Evolutionary conservation across 495 filamentous ascomycete genomes (phyloP).

Genomic region (Daldinia caldariorum): DNA sequence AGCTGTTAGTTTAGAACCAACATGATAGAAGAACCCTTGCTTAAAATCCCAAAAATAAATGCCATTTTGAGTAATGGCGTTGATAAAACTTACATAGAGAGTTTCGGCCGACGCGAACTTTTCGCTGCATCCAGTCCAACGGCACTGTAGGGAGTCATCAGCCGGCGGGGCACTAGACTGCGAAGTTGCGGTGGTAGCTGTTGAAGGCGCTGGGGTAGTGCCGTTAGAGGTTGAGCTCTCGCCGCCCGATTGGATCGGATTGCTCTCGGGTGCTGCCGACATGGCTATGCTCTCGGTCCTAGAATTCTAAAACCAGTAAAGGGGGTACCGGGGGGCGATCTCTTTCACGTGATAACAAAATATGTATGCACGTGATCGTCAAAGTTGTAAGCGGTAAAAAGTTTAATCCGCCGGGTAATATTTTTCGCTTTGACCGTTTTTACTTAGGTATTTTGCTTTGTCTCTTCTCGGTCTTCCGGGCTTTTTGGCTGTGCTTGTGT

Average conservation of each 20-base stretch:
- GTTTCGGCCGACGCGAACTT: conserved; percentile 79
- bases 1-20: conserved; percentile 37
- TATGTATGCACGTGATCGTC: no score
- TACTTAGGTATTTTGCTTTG: not conserved
- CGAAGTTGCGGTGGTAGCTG: conserved; percentile 53
- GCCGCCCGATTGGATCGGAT: conserved; percentile 42
- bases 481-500: not conserved
- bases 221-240: conserved; percentile 54
- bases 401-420: no score
- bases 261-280: conserved; percentile 46
- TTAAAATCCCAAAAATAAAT: not conserved
- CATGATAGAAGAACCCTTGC: not conserved
- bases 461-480: not conserved
- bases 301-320: not conserved
- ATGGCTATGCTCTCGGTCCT: conserved; percentile 31
- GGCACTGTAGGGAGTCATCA: conserved; percentile 77
- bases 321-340: not conserved
- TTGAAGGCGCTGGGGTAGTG: conserved; percentile 57
- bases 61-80: conserved; percentile 2
- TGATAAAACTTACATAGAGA: conserved; percentile 81
- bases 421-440: not conserved
- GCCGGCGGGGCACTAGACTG: conserved; percentile 44
- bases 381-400: no score
- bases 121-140: conserved; percentile 88
- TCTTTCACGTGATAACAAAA: conserved; percentile 13